Conservation (phyloP, 106 monocot genomes). For the Agapanthus africanus region DNA sequence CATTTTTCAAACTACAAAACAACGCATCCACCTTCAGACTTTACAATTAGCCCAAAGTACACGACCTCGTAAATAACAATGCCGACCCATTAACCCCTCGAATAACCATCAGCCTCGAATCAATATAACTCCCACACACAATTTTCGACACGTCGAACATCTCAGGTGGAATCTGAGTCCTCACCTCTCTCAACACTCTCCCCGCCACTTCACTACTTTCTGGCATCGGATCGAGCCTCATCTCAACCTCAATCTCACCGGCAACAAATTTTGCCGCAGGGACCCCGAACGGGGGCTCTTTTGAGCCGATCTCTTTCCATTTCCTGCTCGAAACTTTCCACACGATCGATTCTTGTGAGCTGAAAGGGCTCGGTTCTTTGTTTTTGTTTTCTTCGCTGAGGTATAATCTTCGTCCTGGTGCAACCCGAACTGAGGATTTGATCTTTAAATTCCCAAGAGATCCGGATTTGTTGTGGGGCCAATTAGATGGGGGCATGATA, state of each 20-base stretch:
- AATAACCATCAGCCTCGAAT: constrained; percentile 74
- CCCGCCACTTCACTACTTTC: constrained; percentile 18
- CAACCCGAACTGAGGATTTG: constrained; percentile 21
- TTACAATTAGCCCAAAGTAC: too few species aligned
- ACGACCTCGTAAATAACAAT: constrained; percentile 72
- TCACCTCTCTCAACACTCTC: constrained; percentile 47
- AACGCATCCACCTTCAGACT: too few species aligned
- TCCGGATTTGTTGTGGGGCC: constrained; percentile 94
- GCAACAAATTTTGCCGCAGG: constrained; percentile 44
- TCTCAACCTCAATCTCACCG: constrained; percentile 48
- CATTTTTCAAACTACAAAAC: too few species aligned
- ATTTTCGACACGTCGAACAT: constrained; percentile 82
- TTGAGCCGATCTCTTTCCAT: constrained; percentile 32
- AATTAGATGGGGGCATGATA: constrained; percentile 47
- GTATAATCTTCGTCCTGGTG: constrained; percentile 54
- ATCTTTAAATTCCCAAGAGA: constrained; percentile 29
- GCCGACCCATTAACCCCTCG: constrained; percentile 80
- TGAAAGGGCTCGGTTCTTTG: neutral
- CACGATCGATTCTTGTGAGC: constrained; percentile 20
- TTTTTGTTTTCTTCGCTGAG: constrained; percentile 31
- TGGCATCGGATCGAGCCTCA: constrained; percentile 31
- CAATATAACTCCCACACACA: constrained; percentile 84
- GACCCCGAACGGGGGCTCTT: constrained; percentile 59
- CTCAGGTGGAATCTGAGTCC: constrained; percentile 83
- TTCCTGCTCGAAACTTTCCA: constrained; percentile 29